Evolutionary conservation across 2,329 filamentous ascomycete genomes (phyloP), one percentile per base, ranked within the genome.

Genomic region (Niveomyces coronatus): DNA sequence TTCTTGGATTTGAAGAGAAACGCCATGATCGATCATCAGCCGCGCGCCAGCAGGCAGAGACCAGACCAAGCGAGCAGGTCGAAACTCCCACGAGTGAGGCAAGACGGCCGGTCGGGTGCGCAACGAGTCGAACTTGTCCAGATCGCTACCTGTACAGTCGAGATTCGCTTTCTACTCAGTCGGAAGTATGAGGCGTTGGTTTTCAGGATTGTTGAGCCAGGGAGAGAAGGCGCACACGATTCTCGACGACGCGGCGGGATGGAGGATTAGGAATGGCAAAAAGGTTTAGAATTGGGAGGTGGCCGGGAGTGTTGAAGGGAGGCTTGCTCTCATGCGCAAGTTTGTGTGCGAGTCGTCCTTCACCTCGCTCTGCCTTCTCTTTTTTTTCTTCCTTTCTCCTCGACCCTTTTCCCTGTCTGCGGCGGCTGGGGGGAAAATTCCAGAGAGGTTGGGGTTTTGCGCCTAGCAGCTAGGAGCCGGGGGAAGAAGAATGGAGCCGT

Each of bases 1-100:
- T 85, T 86, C 64, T 86, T 87, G 40, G 79, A 84, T 60, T 85
- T 85, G 68, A 87, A 87, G 45, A 87, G 71, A 61, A 87, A 87
- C 48, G 82, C 79, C 82, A 87, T 87, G 61, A 60, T 68, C 59
- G 53, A 51, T 61, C 54, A 51, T 36, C 53, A 55, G 53, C 58
- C 57, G 59, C 57, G 55, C 52, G 51, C 55, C 54, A 58, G 57
- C 50, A 53, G 51, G 39, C 22, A 20, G 15, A n/a, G 8, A 33
- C 14, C 34, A 29, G 30, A 24, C 40, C 37, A 44, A 40, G 36
- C 37, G 38, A 23, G 35, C 14, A 39, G 41, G 47, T 30, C 14
- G 30, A 8, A 19, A 23, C 15, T 24, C 22, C 15, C 16, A 22
- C 23, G 23, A 20, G 17, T 15, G 38, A 43, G 45, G 42, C 46